phyloP scores from a whole-genome alignment of 1,284 basidiomycete genomes.

The Flammula alnicola region DNA sequence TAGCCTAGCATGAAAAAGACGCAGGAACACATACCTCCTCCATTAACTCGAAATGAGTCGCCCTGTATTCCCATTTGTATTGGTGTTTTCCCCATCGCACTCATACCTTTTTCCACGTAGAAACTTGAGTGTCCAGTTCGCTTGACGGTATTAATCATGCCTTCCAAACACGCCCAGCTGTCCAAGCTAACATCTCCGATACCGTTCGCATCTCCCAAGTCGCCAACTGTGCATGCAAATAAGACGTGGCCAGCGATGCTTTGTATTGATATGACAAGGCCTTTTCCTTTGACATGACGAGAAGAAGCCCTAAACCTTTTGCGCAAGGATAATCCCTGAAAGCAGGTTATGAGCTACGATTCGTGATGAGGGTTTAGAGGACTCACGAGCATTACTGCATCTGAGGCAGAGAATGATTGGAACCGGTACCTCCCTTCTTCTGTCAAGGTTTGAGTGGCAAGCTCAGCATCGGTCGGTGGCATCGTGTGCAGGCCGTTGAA shows the following conservation, averaged over 20 bases:
- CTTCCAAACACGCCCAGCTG: conserved; percentile 77
- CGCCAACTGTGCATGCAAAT: conserved; percentile 82
- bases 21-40: conserved; percentile 76
- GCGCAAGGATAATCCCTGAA: conserved; percentile 70
- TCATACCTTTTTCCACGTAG: conserved; percentile 83
- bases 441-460: conserved; percentile 68
- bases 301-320: conserved; percentile 78
- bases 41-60: conserved; percentile 61
- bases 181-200: conserved; percentile 79
- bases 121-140: conserved; percentile 83
- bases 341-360: conserved; percentile 4
- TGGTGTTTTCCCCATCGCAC: conserved; percentile 76
- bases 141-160: conserved; percentile 77
- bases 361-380: background rate
- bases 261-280: conserved; percentile 77
- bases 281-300: conserved; percentile 75
- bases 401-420: conserved; percentile 70
- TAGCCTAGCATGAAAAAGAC: conserved; percentile 7
- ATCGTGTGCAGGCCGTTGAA: conserved; percentile 62
- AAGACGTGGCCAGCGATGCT: conserved; percentile 77
- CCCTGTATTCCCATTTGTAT: conserved; percentile 69
- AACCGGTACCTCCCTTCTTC: conserved; percentile 76
- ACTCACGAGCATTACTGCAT: conserved; percentile 71
- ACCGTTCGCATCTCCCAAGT: conserved; percentile 65
- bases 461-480: conserved; percentile 62